Conservation (phyloP, 2,329 filamentous ascomycete genomes). For the Aspergillus chevalieri region DNA sequence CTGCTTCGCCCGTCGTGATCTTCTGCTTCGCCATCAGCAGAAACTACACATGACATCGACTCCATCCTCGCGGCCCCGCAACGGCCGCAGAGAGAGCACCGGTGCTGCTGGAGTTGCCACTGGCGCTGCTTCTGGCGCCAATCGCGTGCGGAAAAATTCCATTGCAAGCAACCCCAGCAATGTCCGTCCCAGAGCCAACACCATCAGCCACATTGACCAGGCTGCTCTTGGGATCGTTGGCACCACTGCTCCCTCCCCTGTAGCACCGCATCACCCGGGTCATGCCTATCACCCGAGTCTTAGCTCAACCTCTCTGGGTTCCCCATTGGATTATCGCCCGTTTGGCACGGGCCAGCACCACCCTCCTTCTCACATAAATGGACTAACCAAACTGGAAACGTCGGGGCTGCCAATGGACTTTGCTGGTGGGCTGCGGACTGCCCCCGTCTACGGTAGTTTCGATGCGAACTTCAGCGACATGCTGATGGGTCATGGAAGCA, state of each 20-base stretch:
- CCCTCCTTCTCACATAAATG: conserved; percentile 56
- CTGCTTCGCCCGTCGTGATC: conserved; percentile 89
- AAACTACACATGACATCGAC: conserved; percentile 94
- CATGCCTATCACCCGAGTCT: conserved; percentile 71
- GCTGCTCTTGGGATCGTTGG: conserved; percentile 61
- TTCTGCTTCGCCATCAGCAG: conserved; percentile 92
- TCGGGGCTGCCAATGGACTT: conserved; percentile 63
- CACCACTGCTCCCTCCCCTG: conserved; percentile 17
- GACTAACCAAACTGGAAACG: conserved; percentile 78
- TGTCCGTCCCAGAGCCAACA: conserved; percentile 88
- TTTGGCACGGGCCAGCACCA: conserved; percentile 45
- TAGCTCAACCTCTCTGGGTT: conserved; percentile 48
- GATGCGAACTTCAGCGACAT: conserved; percentile 66
- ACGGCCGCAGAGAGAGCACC: conserved; percentile 76
- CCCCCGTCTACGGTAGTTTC: conserved; percentile 64
- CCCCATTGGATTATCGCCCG: conserved; percentile 57
- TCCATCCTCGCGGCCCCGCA: conserved; percentile 77
- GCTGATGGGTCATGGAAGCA: conserved; percentile 60
- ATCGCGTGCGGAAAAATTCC: conserved; percentile 86
- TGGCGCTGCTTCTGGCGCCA: conserved; percentile 51
- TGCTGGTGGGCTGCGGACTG: conserved; percentile 67
- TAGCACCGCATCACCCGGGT: conserved; percentile 21
- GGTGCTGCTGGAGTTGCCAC: conserved; percentile 56
- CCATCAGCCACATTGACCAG: conserved; percentile 86
- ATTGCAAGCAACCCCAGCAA: conserved; percentile 57